phyloP scores from a whole-genome alignment of 2,329 filamentous ascomycete genomes.

The Chaetothyriales sp. region DNA sequence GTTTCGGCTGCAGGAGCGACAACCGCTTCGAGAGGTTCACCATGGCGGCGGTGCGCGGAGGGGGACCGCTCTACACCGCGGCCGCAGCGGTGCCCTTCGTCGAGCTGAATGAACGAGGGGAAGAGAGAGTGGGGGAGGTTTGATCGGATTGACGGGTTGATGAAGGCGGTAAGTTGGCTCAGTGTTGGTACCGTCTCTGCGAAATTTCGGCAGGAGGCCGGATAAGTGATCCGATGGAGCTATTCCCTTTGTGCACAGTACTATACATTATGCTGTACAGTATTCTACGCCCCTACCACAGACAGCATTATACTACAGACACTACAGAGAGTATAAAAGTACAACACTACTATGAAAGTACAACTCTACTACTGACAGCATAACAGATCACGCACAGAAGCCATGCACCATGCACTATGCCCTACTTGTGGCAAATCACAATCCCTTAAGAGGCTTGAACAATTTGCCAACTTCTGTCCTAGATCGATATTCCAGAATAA shows the following conservation, averaged over 20 bases:
- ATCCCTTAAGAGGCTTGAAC: background rate
- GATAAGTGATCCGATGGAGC: background rate
- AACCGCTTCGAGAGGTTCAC: constrained; percentile 47
- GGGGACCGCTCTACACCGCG: background rate
- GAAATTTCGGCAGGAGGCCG: background rate
- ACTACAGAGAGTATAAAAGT: too few species aligned
- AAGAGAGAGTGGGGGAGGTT: background rate
- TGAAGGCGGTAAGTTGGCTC: background rate
- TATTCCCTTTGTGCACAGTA: background rate
- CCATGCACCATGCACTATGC: too few species aligned
- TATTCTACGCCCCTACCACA: too few species aligned
- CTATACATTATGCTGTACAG: too few species aligned
- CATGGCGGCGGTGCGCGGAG: constrained; percentile 23
- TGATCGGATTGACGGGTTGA: background rate
- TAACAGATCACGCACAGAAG: too few species aligned
- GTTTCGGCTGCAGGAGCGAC: constrained; percentile 57
- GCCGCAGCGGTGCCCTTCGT: background rate
- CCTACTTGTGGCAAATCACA: background rate
- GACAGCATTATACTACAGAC: too few species aligned
- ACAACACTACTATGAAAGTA: too few species aligned
- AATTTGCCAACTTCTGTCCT: background rate
- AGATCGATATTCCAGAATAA: background rate
- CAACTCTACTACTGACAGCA: too few species aligned
- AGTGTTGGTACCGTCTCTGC: background rate
- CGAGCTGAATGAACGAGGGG: background rate